Evolutionary conservation across 139 green algal species (phyloP).

Genomic region (Chlorella sp.): DNA sequence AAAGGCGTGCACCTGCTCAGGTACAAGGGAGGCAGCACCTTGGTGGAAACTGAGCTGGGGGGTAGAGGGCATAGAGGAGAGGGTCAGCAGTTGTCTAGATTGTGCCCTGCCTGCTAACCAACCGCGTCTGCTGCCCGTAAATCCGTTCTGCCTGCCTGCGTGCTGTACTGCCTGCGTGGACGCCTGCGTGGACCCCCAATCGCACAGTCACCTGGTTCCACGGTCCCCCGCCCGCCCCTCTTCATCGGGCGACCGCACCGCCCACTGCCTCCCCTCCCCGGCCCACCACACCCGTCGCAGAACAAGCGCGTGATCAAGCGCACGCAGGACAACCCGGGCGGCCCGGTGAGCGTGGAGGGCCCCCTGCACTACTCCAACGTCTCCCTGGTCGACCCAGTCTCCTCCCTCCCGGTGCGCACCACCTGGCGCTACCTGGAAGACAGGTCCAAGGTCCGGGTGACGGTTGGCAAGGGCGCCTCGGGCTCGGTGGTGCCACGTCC

Average conservation of each 20-base stretch:
- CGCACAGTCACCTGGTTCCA: too few species aligned
- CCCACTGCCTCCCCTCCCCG: background rate
- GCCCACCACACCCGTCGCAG: constrained; percentile 40
- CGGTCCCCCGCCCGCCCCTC: too few species aligned
- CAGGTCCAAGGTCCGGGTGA: constrained; percentile 61
- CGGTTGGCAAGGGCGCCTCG: constrained; percentile 59
- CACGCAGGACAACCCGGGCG: constrained; percentile 62
- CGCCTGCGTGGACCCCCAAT: too few species aligned
- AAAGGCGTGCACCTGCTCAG: too few species aligned
- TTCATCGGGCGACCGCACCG: too few species aligned
- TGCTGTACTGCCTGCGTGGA: background rate
- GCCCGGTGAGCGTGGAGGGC: constrained; percentile 72
- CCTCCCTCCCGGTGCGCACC: constrained; percentile 61
- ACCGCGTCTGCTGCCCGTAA: background rate
- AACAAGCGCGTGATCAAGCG: constrained; percentile 71
- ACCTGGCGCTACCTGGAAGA: constrained; percentile 72
- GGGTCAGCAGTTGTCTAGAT: too few species aligned
- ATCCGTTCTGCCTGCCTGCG: background rate
- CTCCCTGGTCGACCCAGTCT: constrained; percentile 77
- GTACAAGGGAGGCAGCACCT: background rate
- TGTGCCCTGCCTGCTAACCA: too few species aligned
- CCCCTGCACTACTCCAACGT: constrained; percentile 88
- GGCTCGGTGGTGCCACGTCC: constrained; percentile 68
- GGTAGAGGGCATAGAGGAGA: too few species aligned
- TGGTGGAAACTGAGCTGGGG: background rate